Percentiles rank a stretch among this genome's conserved stretches.
Conservation (phyloP, 306 rosid genomes). For the Rubus idaeus region DNA sequence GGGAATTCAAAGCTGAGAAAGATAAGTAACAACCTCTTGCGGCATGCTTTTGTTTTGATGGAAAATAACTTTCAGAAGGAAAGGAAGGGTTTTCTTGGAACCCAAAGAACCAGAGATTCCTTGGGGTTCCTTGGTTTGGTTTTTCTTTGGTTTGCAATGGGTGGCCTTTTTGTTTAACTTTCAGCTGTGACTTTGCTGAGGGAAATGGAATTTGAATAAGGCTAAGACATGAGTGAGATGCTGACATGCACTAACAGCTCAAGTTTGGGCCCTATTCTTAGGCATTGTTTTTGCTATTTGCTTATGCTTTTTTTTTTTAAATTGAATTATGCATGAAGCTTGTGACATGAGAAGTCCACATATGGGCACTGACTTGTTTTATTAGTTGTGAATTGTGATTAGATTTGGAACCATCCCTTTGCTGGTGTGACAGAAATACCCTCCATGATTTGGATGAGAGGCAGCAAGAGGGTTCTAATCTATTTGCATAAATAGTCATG, state of each 20-base stretch:
- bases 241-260: slow-evolving; percentile 51
- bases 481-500: neutral
- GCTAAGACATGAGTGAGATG: slow-evolving; percentile 44
- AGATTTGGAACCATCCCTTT: slow-evolving; percentile 25
- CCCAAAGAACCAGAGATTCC: slow-evolving; percentile 54
- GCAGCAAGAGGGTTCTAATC: neutral
- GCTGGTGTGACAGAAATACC: slow-evolving; percentile 23
- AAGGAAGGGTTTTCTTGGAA: slow-evolving; percentile 44
- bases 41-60: slow-evolving; percentile 22
- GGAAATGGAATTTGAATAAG: slow-evolving; percentile 45
- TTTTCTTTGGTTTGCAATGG: slow-evolving; percentile 36
- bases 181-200: slow-evolving; percentile 31
- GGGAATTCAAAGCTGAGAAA: slow-evolving; percentile 39
- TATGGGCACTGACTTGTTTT: slow-evolving; percentile 27
- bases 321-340: slow-evolving; percentile 15
- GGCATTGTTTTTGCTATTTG: slow-evolving; percentile 23
- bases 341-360: slow-evolving; percentile 18
- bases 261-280: slow-evolving; percentile 31
- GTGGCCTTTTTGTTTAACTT: slow-evolving; percentile 38
- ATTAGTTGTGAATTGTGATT: slow-evolving; percentile 18
- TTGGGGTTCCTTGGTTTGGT: slow-evolving; percentile 43
- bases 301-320: neutral
- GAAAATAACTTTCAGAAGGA: slow-evolving; percentile 30
- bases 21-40: slow-evolving; percentile 33
- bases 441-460: slow-evolving; percentile 26